Conservation (phyloP, 2,329 filamentous ascomycete species). For the Aureobasidium sp. region DNA sequence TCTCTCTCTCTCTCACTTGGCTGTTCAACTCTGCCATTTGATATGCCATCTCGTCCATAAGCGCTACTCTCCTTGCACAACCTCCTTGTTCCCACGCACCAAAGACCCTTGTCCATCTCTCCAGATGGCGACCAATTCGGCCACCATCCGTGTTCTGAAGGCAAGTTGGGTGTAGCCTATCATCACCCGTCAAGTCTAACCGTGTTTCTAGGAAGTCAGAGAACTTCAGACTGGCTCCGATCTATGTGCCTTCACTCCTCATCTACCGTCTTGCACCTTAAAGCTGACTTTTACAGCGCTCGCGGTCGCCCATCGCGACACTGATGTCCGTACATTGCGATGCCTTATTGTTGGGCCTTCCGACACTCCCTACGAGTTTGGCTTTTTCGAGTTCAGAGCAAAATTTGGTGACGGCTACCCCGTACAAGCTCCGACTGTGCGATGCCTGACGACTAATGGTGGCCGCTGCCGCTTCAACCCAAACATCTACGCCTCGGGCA, state of each 20-base stretch:
- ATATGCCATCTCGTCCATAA: neutral
- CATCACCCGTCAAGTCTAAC: neutral
- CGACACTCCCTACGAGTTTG: conserved; percentile 93
- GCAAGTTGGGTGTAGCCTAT: no score
- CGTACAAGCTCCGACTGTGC: conserved; percentile 52
- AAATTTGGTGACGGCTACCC: conserved; percentile 67
- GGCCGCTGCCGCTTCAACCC: conserved; percentile 89
- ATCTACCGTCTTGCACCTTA: neutral
- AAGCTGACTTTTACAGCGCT: conserved; percentile 51
- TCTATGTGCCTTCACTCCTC: conserved; percentile 56
- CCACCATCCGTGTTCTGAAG: conserved; percentile 80
- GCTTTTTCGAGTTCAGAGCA: conserved; percentile 76
- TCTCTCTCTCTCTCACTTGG: neutral
- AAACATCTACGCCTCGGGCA: conserved; percentile 87
- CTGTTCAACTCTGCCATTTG: conserved; percentile 8
- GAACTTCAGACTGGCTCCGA: conserved; percentile 79
- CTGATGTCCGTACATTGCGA: conserved; percentile 79
- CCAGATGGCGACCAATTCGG: conserved; percentile 76
- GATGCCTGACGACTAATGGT: conserved; percentile 76
- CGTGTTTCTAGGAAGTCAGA: conserved; percentile 61
- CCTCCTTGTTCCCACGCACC: neutral
- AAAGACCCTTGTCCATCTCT: neutral
- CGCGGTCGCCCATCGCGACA: conserved; percentile 78
- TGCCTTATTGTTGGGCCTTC: conserved; percentile 88
- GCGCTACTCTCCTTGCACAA: neutral